Conservation (phyloP, 441 rosid genomes). For the Populus hybrid region DNA sequence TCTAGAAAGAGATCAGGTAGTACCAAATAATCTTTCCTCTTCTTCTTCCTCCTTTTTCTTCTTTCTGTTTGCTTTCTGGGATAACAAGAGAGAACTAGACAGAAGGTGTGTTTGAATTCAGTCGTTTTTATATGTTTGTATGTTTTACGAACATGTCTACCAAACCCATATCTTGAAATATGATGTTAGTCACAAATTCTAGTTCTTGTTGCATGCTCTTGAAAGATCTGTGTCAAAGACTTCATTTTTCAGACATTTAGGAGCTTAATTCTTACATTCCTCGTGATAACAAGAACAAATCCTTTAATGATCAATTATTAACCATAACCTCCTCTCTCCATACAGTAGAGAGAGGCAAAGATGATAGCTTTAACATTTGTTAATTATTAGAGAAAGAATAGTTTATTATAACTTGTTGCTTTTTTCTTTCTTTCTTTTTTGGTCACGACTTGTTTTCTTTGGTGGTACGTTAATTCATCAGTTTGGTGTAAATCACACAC, state of each 20-base stretch:
- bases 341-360: background rate
- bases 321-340: background rate
- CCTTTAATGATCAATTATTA: background rate
- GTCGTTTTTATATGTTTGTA: background rate
- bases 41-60: background rate
- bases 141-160: background rate
- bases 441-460: constrained; percentile 8
- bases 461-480: constrained; percentile 20
- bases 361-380: background rate
- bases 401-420: background rate
- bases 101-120: background rate
- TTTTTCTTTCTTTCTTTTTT: background rate
- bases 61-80: constrained; percentile 5
- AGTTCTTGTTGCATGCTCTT: background rate
- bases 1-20: constrained; percentile 78
- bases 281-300: background rate
- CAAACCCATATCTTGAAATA: background rate
- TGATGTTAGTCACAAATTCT: background rate
- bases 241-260: background rate
- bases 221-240: background rate
- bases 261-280: background rate
- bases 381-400: background rate
- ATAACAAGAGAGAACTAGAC: background rate
- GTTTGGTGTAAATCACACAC: constrained; percentile 13
- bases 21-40: background rate